Evolutionary conservation across 1,284 basidiomycete species (phyloP).

Genomic region (Boletus albobrunnescens): DNA sequence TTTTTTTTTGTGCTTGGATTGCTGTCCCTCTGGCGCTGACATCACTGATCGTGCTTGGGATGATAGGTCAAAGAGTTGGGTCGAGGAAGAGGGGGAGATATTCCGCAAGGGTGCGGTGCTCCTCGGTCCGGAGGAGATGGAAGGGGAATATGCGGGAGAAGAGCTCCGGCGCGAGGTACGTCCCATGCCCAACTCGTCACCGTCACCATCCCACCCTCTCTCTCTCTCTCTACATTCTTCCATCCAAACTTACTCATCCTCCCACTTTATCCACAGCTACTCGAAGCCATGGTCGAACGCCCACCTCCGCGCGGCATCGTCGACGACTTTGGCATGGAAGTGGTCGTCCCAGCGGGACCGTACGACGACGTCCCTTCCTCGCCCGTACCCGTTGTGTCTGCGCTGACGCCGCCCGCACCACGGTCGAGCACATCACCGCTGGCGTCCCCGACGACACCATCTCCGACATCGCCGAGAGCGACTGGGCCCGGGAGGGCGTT

Average conservation of each 20-base stretch:
- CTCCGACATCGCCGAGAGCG: constrained; percentile 15
- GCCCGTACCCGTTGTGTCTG: constrained; percentile 8
- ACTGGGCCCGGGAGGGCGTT: constrained; percentile 4
- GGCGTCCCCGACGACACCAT: constrained; percentile 11
- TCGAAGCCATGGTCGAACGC: constrained; percentile 52
- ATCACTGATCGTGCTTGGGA: not conserved
- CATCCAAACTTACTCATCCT: constrained; percentile 33
- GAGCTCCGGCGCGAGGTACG: constrained; percentile 76
- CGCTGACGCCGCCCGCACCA: not conserved
- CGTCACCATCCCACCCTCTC: not conserved
- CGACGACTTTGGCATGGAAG: constrained; percentile 52
- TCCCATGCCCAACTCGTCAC: not conserved
- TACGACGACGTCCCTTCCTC: constrained; percentile 17
- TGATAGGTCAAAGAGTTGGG: constrained; percentile 67
- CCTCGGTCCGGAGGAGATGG: constrained; percentile 81
- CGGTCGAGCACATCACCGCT: not conserved
- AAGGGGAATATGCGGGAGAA: constrained; percentile 79
- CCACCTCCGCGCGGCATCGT: constrained; percentile 48
- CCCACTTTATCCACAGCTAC: constrained; percentile 33
- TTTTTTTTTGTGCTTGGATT: no score
- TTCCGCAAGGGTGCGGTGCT: constrained; percentile 84
- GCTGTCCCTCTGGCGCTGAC: not conserved
- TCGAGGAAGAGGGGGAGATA: constrained; percentile 87
- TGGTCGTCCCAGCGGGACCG: constrained; percentile 16
- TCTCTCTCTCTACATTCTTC: not conserved